phyloP scores from a whole-genome alignment of 805 yeast species.

The Yarrowia alimentaria region DNA sequence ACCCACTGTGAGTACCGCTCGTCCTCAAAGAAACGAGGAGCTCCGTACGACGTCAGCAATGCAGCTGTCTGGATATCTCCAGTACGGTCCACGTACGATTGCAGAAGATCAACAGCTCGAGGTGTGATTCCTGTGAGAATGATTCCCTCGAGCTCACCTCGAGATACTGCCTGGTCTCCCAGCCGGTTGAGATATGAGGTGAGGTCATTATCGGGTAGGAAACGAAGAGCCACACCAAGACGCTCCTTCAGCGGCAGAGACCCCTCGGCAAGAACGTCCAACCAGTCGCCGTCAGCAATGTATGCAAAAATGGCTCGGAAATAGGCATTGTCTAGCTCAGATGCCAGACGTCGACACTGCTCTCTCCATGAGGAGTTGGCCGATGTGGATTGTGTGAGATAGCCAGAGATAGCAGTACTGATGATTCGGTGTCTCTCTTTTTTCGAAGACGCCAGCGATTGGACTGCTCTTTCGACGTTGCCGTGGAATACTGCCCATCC shows the following conservation, averaged over 20 bases:
- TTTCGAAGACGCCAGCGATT: conserved; percentile 70
- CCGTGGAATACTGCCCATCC: conserved; percentile 98
- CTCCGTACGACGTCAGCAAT: conserved; percentile 72
- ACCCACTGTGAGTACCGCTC: conserved; percentile 76
- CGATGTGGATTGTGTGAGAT: conserved; percentile 60
- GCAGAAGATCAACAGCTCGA: conserved; percentile 73
- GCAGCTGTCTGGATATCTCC: conserved; percentile 93
- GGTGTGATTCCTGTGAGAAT: conserved; percentile 91
- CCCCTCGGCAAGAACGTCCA: conserved; percentile 88
- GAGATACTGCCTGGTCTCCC: conserved; percentile 63
- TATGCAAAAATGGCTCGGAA: conserved; percentile 89
- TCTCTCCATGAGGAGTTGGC: conserved; percentile 84
- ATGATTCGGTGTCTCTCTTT: conserved; percentile 70
- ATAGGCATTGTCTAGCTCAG: conserved; percentile 87
- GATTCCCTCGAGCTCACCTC: conserved; percentile 89
- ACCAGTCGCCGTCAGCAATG: conserved; percentile 93
- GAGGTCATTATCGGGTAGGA: conserved; percentile 72
- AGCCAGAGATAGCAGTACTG: conserved; percentile 93
- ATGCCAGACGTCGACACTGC: conserved; percentile 82
- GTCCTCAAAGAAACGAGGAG: conserved; percentile 79
- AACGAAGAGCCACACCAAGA: conserved; percentile 85
- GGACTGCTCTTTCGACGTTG: conserved; percentile 75
- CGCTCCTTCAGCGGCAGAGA: conserved; percentile 85
- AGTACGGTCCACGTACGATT: conserved; percentile 82
- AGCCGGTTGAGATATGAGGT: conserved; percentile 67